phyloP scores from a whole-genome alignment of 805 yeast species.

The Candida adriatica region DNA sequence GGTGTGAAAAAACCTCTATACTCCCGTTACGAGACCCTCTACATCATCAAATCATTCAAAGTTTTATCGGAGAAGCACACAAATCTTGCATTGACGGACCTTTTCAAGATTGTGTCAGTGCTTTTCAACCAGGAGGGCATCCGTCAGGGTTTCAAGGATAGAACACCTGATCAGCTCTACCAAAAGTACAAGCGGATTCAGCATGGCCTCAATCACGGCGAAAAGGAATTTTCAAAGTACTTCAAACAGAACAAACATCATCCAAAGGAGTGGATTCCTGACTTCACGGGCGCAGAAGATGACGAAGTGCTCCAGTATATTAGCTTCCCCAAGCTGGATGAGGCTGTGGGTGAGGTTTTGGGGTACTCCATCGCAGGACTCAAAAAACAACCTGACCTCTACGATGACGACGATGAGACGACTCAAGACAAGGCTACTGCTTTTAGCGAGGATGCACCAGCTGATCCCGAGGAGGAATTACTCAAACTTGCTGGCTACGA shows the following conservation, averaged over 20 bases:
- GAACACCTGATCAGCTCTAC: slow-evolving; percentile 23
- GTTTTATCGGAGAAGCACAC: slow-evolving; percentile 15
- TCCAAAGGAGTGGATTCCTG: slow-evolving; percentile 22
- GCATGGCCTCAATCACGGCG: slow-evolving; percentile 21
- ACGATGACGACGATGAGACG: slow-evolving; percentile 5
- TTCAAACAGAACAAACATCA: slow-evolving; percentile 15
- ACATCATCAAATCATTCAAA: slow-evolving; percentile 20
- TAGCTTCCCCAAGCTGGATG: slow-evolving; percentile 13
- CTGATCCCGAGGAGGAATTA: slow-evolving; percentile 15
- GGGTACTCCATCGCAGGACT: slow-evolving; percentile 6
- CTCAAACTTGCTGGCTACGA: slow-evolving; percentile 16
- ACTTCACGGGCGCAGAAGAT: slow-evolving; percentile 6
- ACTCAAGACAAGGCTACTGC: slow-evolving; percentile 1
- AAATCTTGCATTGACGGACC: slow-evolving; percentile 17
- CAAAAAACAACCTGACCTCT: slow-evolving; percentile 8
- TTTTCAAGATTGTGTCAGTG: slow-evolving; percentile 18
- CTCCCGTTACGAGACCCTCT: slow-evolving; percentile 21
- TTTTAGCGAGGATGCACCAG: slow-evolving; percentile 1
- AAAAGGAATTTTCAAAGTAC: slow-evolving; percentile 16
- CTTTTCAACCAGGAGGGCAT: slow-evolving; percentile 20
- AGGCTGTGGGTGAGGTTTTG: slow-evolving; percentile 11
- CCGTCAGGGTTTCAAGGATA: slow-evolving; percentile 18
- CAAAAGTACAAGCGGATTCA: slow-evolving; percentile 24
- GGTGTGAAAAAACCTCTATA: slow-evolving; percentile 24
- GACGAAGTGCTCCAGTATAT: slow-evolving; percentile 13